Evolutionary conservation across 2,329 filamentous ascomycete species (phyloP), one percentile per base, ranked within the genome.

Genomic region (Endothia cerciana): DNA sequence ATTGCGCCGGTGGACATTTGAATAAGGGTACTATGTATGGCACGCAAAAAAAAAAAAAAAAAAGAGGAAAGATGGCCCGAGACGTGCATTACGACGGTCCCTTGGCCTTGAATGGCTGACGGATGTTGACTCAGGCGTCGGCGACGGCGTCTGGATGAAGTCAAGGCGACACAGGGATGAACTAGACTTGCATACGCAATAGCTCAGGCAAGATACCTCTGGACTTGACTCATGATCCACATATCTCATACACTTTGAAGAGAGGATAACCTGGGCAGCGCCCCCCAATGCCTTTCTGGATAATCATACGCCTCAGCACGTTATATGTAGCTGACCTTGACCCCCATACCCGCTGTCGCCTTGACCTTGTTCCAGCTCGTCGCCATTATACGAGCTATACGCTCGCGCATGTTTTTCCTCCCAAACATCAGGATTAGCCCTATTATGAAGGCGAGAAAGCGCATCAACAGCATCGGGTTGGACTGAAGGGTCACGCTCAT

Each of bases 241-340:
- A 43, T 49, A 40, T 62, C 53, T 67, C 59, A 56, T 65, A 40
- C 60, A 60, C 41, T n/a, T 47, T 41, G 58, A 62, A 66, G 55
- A 51, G n/a, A n/a, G n/a, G n/a, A n/a, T n/a, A n/a, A n/a, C n/a
- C n/a, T n/a, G n/a, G n/a, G n/a, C n/a, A n/a, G n/a, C n/a, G n/a
- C n/a, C n/a, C n/a, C n/a, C n/a, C 38, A 68, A 68, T 28, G 36
- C 57, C 40, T n/a, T 19, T 25, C 30, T 30, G 40, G 62, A 28
- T 33, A 40, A 40, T 25, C 19, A 7, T 36, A 47, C 47, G 60
- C 55, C 51, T 64, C 30, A 53, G 60, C 47, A 51, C 45, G 69
- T 83, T 79, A 98, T 67, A 99, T 96, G 80, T 98, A 98, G 76
- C 91, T 97, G 73, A 98, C 94, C 81, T 97, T 98, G 69, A 96